phyloP scores from a whole-genome alignment of 2,329 filamentous ascomycete species.

The Immersiporthe knoxdaviesiana region DNA sequence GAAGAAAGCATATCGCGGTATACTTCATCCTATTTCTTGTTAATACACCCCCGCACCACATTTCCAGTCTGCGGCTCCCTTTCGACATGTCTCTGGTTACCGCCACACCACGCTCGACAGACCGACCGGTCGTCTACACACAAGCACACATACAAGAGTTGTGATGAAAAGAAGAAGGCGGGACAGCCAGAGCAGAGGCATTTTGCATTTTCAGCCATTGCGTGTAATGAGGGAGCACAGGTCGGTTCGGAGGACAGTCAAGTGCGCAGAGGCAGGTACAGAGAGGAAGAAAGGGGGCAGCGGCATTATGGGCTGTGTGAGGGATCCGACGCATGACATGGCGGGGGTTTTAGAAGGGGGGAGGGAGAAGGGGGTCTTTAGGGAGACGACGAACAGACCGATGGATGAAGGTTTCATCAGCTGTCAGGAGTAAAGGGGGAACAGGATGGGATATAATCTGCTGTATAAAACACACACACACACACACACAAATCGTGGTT shows the following conservation, averaged over 20 bases:
- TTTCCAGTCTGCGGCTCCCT: slow-evolving; percentile 9
- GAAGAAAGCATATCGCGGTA: slow-evolving; percentile 27
- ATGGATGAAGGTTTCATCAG: neutral
- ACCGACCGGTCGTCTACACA: neutral
- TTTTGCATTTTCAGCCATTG: slow-evolving; percentile 14
- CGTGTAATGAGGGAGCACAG: slow-evolving; percentile 1
- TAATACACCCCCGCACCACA: slow-evolving; percentile 29
- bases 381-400: neutral
- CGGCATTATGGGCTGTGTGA: neutral
- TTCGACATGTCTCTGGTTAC: slow-evolving; percentile 14
- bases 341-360: neutral
- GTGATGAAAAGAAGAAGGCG: neutral
- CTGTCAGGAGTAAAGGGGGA: slow-evolving; percentile 12
- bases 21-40: slow-evolving; percentile 31
- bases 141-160: neutral
- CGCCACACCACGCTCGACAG: slow-evolving; percentile 12
- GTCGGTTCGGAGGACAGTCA: neutral
- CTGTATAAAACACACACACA: slow-evolving; percentile 29
- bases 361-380: neutral
- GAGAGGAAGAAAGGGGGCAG: neutral
- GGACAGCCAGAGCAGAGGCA: neutral
- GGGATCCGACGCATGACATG: neutral
- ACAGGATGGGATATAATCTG: slow-evolving; percentile 25
- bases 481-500: slow-evolving; percentile 25
- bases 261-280: neutral